A percentile compares a stretch with the other conserved stretches of the same genome.
These are phyloP conservation scores for Dioscorea alata DNA, from an alignment of 106 monocot genomes.

Conservation along the genomic window DNA sequence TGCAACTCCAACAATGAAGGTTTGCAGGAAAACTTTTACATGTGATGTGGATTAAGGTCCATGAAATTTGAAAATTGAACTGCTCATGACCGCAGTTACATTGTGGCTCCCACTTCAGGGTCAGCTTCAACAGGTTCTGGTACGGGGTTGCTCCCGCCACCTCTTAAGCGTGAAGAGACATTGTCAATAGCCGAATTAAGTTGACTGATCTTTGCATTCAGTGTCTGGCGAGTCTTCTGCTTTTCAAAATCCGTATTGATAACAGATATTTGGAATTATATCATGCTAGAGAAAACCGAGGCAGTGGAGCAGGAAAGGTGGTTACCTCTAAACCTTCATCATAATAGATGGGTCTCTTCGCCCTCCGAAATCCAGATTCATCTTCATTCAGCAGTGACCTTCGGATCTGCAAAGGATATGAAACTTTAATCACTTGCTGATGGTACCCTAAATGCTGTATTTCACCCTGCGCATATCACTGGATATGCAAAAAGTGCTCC, in stretches of 20 bases:
- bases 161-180: slow-evolving; percentile 74
- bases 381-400: slow-evolving; percentile 77
- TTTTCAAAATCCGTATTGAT: slow-evolving; percentile 1
- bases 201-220: slow-evolving; percentile 74
- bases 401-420: slow-evolving; percentile 43
- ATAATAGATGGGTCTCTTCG: slow-evolving; percentile 54
- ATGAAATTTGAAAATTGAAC: no score
- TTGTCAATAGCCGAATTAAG: slow-evolving; percentile 89
- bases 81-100: slow-evolving; percentile 4
- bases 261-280: not conserved
- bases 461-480: no score
- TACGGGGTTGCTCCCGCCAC: slow-evolving; percentile 31
- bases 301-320: not conserved
- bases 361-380: slow-evolving; percentile 71
- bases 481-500: no score
- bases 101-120: slow-evolving; percentile 39
- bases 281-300: not conserved
- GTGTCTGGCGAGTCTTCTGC: slow-evolving; percentile 83
- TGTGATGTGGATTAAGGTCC: no score
- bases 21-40: no score
- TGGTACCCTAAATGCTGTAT: no score
- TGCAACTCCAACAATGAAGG: no score
- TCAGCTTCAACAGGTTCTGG: slow-evolving; percentile 37
- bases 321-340: slow-evolving; percentile 88
- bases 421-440: no score